These are phyloP conservation scores for Bruguiera hainesii DNA, from an alignment of 441 rosid genomes.

Conservation along the genomic window DNA sequence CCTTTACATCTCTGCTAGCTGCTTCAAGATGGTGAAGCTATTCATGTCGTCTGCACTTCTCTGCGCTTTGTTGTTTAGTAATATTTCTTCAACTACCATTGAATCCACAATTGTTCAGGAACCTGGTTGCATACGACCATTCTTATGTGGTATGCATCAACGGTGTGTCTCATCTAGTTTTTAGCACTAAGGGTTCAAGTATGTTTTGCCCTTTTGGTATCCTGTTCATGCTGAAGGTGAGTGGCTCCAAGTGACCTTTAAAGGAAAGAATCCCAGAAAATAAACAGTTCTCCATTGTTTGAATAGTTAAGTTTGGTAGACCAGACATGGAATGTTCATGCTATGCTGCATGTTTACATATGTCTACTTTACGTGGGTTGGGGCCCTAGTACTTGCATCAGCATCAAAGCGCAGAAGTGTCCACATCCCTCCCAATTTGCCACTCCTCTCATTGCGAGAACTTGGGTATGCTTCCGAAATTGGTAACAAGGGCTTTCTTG, in stretches of 20 bases:
- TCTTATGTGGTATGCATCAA: slow-evolving; percentile 5
- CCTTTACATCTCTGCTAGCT: slow-evolving; percentile 23
- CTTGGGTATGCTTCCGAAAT: no score
- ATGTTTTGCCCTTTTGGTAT: not conserved
- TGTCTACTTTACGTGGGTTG: no score
- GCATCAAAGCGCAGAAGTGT: no score
- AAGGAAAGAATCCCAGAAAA: not conserved
- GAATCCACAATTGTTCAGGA: slow-evolving; percentile 19
- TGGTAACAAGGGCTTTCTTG: no score
- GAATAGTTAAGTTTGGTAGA: no score
- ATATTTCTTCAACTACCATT: slow-evolving; percentile 15
- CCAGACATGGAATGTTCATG: no score
- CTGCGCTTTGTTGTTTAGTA: slow-evolving; percentile 21
- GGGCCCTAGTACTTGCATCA: no score
- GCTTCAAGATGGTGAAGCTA: slow-evolving; percentile 33
- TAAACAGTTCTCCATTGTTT: no score
- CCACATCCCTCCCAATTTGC: no score
- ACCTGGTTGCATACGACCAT: not conserved
- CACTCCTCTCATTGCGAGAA: no score
- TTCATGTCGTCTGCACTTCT: slow-evolving; percentile 21
- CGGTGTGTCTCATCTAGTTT: slow-evolving; percentile 11
- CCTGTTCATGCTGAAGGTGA: not conserved
- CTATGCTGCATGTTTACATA: no score
- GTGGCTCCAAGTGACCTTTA: not conserved
- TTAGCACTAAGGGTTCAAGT: slow-evolving; percentile 6